These are phyloP conservation scores for Favolaschia claudopus DNA, from an alignment of 768 basidiomycete species.

Conservation along the genomic window DNA sequence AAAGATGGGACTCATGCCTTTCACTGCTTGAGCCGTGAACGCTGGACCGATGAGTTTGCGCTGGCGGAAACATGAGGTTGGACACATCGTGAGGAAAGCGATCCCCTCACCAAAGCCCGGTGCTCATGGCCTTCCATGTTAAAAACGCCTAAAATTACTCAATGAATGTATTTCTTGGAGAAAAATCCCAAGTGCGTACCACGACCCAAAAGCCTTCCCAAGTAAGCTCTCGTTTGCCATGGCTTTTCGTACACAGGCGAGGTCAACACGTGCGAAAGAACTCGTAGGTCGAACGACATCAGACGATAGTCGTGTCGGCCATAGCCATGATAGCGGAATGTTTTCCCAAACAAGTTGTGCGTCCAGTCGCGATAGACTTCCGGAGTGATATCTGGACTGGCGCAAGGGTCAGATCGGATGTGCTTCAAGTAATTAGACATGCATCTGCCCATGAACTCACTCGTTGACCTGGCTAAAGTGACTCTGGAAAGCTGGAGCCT, in stretches of 20 bases:
- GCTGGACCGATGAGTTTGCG: conserved; percentile 59
- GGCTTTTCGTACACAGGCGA: conserved; percentile 61
- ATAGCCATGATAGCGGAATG: conserved; percentile 62
- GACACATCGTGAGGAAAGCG: background rate
- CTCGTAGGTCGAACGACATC: conserved; percentile 59
- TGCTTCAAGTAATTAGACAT: background rate
- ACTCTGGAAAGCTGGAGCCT: conserved; percentile 48
- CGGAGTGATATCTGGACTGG: conserved; percentile 52
- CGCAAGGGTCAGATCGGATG: background rate
- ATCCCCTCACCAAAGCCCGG: conserved; percentile 42
- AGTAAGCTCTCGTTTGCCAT: conserved; percentile 58
- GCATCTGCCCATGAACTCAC: conserved; percentile 39
- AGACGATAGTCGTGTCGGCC: conserved; percentile 64
- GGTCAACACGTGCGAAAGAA: conserved; percentile 55
- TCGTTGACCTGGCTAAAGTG: conserved; percentile 56
- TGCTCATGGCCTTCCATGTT: conserved; percentile 61
- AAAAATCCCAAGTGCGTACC: conserved; percentile 39
- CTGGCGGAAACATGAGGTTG: conserved; percentile 24
- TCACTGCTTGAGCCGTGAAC: conserved; percentile 54
- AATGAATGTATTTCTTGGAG: background rate
- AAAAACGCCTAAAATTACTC: conserved; percentile 50
- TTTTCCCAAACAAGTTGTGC: conserved; percentile 51
- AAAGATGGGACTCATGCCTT: conserved; percentile 54
- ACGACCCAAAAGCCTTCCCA: conserved; percentile 57
- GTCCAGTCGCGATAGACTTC: conserved; percentile 53